These are phyloP conservation scores for Penicillium sp. DNA, from an alignment of 2,329 filamentous ascomycete species.

Conservation along the genomic window DNA sequence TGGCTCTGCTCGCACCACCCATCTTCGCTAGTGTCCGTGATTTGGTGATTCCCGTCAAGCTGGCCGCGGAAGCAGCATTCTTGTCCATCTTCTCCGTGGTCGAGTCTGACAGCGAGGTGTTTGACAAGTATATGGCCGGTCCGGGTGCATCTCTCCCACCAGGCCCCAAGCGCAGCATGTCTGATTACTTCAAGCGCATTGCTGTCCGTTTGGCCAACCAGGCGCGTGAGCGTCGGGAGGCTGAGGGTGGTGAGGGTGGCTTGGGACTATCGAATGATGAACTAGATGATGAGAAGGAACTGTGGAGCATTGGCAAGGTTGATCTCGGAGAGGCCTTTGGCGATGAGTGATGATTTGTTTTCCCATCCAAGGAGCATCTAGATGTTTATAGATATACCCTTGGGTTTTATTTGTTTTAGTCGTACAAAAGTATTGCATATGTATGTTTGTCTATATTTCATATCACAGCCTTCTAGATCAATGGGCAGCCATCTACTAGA, in stretches of 20 bases:
- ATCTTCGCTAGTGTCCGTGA: constrained; percentile 90
- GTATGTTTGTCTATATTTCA: constrained; percentile 11
- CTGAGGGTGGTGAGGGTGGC: constrained; percentile 83
- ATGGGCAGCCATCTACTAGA: background rate
- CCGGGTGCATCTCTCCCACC: constrained; percentile 64
- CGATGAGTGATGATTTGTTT: constrained; percentile 19
- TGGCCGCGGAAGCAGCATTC: constrained; percentile 92
- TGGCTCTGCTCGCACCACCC: constrained; percentile 73
- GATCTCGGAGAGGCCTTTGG: constrained; percentile 64
- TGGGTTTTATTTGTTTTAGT: constrained; percentile 16
- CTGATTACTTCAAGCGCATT: constrained; percentile 95
- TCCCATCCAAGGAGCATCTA: constrained; percentile 22
- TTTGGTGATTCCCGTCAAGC: constrained; percentile 87
- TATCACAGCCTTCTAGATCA: background rate
- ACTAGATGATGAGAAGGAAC: constrained; percentile 87
- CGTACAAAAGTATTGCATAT: constrained; percentile 22
- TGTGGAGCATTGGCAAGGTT: constrained; percentile 91
- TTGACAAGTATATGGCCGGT: constrained; percentile 83
- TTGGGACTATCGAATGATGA: constrained; percentile 87
- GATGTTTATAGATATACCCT: constrained; percentile 29
- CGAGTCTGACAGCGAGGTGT: constrained; percentile 79
- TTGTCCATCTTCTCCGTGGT: constrained; percentile 86
- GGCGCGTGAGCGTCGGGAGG: constrained; percentile 82
- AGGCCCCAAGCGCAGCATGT: constrained; percentile 81
- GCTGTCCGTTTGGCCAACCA: constrained; percentile 80